Conservation (phyloP, 1,139 yeast species). For the Suhomyces coccinellae region DNA sequence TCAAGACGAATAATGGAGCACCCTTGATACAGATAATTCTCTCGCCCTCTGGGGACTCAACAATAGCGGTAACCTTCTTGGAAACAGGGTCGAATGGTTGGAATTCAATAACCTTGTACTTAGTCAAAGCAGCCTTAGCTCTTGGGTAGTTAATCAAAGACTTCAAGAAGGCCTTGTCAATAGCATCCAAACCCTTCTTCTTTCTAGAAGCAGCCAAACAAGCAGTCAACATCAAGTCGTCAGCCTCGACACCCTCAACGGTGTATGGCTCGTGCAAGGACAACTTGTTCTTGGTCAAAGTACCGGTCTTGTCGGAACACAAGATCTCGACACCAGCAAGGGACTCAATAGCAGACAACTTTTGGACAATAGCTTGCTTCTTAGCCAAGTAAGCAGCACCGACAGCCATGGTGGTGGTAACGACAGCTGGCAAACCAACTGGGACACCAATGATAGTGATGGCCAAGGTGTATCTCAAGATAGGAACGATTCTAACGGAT, state of each 20-base stretch:
- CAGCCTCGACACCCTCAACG: slow-evolving; percentile 98
- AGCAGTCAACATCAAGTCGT: slow-evolving; percentile 96
- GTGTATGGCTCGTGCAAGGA: slow-evolving; percentile 98
- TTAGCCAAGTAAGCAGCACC: slow-evolving; percentile 99
- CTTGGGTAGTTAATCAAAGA: slow-evolving; percentile 84
- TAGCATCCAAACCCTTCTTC: slow-evolving; percentile 98
- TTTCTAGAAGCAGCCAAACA: slow-evolving; percentile 98
- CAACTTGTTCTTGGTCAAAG: slow-evolving; percentile 95
- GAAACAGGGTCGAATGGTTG: slow-evolving; percentile 98
- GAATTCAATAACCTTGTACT: slow-evolving; percentile 93
- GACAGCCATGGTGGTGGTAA: slow-evolving; percentile 99
- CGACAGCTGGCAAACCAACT: slow-evolving; percentile 99
- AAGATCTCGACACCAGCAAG: slow-evolving; percentile 98
- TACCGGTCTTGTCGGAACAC: slow-evolving; percentile 99
- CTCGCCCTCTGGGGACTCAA: slow-evolving; percentile 96
- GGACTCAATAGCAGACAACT: slow-evolving; percentile 96
- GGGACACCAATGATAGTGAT: slow-evolving; percentile 99
- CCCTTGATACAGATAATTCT: slow-evolving; percentile 96
- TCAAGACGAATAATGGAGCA: slow-evolving; percentile 92
- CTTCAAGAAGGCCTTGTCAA: slow-evolving; percentile 95
- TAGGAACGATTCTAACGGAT: slow-evolving; percentile 81
- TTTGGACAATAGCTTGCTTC: slow-evolving; percentile 98
- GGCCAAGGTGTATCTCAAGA: slow-evolving; percentile 92
- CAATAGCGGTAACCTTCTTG: slow-evolving; percentile 93
- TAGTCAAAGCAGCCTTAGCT: slow-evolving; percentile 92